phyloP scores from a whole-genome alignment of 768 basidiomycete genomes.

The Pleurotus pulmonarius region DNA sequence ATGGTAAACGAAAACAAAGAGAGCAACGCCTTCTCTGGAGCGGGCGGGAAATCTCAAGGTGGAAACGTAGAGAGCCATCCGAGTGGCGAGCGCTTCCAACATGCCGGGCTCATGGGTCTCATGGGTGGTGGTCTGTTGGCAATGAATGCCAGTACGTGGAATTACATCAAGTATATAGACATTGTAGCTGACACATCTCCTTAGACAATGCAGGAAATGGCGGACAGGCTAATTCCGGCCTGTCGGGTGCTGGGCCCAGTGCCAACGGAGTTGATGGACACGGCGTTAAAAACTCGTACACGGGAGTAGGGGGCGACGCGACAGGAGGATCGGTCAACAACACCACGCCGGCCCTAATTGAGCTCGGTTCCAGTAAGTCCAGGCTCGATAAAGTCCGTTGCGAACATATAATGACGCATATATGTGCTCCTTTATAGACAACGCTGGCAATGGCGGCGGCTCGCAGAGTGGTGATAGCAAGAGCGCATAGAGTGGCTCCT shows the following conservation, averaged over 20 bases:
- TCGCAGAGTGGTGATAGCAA: conserved; percentile 25
- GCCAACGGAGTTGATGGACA: neutral
- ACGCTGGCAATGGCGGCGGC: conserved; percentile 30
- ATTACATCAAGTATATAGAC: no score
- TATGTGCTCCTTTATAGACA: conserved; percentile 24
- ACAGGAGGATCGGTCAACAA: neutral
- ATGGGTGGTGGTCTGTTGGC: conserved; percentile 17
- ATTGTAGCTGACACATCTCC: neutral
- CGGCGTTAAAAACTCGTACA: neutral
- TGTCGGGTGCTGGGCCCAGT: neutral
- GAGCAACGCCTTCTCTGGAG: conserved; percentile 25
- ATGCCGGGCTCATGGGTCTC: conserved; percentile 8
- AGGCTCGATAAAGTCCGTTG: neutral
- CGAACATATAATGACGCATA: conserved; percentile 5
- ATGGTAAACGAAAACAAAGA: conserved; percentile 10
- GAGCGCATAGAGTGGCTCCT: conserved; percentile 1
- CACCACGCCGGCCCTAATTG: neutral
- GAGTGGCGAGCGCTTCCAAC: neutral
- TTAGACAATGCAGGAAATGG: neutral
- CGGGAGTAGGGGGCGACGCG: neutral
- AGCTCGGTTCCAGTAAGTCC: neutral
- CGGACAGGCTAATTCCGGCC: neutral
- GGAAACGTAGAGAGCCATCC: conserved; percentile 25
- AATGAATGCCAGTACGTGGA: conserved; percentile 27
- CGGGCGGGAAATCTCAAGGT: conserved; percentile 29